Conservation (phyloP, 75 land plant genomes). For the Selaginella moellendorffii region DNA sequence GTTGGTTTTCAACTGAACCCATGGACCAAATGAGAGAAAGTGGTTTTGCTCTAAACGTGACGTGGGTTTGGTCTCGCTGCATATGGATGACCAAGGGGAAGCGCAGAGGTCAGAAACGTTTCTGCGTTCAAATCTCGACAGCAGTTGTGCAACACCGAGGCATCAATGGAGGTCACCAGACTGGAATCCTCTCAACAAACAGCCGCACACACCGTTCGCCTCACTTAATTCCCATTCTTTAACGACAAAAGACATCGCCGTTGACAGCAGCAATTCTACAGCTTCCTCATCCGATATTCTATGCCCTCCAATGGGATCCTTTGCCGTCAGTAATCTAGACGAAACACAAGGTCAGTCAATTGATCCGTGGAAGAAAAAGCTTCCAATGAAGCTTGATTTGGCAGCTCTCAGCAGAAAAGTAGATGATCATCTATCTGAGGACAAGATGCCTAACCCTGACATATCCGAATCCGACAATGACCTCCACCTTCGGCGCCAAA, state of each 20-base stretch:
- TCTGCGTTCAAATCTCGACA: background rate
- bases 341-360: too few species aligned
- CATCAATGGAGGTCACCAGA: constrained; percentile 18
- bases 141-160: constrained; percentile 4
- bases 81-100: constrained; percentile 9
- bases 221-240: too few species aligned
- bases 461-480: constrained; percentile 7
- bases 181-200: constrained; percentile 10
- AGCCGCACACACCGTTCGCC: background rate
- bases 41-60: too few species aligned
- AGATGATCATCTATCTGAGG: too few species aligned
- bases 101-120: background rate
- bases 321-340: constrained; percentile 8
- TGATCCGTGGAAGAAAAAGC: constrained; percentile 9
- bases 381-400: constrained; percentile 16
- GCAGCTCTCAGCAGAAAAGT: constrained; percentile 11
- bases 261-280: background rate
- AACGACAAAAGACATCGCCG: background rate
- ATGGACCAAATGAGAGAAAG: too few species aligned
- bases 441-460: background rate
- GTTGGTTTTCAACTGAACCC: too few species aligned
- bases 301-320: constrained; percentile 16
- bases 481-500: constrained; percentile 9
- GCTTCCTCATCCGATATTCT: background rate
- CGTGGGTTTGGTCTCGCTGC: too few species aligned